A percentile compares a stretch with the other conserved stretches of the same genome.
Evolutionary conservation across 768 basidiomycete species (phyloP).

Genomic region (Kwoniella bestiolae): DNA sequence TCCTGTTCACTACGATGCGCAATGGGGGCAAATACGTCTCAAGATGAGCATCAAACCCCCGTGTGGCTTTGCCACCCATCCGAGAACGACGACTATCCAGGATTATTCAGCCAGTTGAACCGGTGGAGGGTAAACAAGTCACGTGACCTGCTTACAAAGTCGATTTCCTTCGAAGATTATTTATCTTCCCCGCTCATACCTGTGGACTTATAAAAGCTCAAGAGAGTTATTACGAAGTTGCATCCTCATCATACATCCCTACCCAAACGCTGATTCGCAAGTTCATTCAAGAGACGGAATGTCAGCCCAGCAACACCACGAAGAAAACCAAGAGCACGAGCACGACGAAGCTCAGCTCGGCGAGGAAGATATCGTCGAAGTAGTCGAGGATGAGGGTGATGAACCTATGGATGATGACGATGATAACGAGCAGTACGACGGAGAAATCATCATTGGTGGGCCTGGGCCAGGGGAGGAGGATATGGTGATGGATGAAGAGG

Average conservation of each 20-base stretch:
- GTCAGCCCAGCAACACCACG: constrained; percentile 8
- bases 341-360: constrained; percentile 23
- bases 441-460: constrained; percentile 49
- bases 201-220: neutral
- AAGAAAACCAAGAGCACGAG: constrained; percentile 33
- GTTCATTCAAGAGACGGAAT: neutral
- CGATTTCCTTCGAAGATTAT: neutral
- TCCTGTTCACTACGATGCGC: too few relatives aligned
- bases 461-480: constrained; percentile 34
- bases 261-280: too few relatives aligned
- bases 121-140: neutral
- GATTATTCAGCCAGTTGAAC: neutral
- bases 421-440: constrained; percentile 38
- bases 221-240: neutral
- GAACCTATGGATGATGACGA: constrained; percentile 48
- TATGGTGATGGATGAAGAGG: constrained; percentile 22
- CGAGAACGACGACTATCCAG: neutral
- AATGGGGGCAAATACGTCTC: too few relatives aligned
- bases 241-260: neutral
- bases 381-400: constrained; percentile 38
- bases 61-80: neutral
- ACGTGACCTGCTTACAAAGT: constrained; percentile 20
- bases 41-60: too few relatives aligned
- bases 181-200: neutral
- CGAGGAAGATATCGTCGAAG: constrained; percentile 47